These are phyloP conservation scores for Komagataella mondaviorum DNA, from an alignment of 805 yeast species.

Conservation along the genomic window DNA sequence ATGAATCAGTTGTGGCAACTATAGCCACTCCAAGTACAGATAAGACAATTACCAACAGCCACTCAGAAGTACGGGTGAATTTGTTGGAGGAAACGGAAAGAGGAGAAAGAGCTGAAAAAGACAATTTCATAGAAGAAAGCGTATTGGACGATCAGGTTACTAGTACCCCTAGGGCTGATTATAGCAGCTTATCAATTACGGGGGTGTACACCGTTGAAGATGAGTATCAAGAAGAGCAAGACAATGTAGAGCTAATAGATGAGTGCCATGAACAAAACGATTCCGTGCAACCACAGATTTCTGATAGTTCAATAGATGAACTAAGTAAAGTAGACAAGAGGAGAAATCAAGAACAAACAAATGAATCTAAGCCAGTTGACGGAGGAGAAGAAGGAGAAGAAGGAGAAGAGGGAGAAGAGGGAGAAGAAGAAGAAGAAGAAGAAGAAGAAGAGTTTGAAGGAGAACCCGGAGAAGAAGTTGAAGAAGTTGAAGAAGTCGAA, in stretches of 20 bases:
- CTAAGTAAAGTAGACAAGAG: background rate
- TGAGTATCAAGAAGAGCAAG: slow-evolving; percentile 2
- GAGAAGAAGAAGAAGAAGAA: background rate
- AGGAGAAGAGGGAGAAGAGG: background rate
- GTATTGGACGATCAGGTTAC: background rate
- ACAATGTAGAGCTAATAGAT: slow-evolving; percentile 1
- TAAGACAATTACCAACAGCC: background rate
- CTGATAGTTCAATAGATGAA: background rate
- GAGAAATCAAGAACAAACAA: slow-evolving; percentile 1
- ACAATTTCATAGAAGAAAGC: background rate
- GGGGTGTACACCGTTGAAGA: background rate
- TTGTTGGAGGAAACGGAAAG: background rate
- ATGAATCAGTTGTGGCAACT: background rate
- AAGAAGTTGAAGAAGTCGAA: slow-evolving; percentile 1
- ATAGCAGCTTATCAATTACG: background rate
- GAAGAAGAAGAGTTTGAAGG: background rate
- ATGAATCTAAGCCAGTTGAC: background rate
- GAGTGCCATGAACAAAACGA: background rate
- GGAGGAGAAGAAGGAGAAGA: background rate
- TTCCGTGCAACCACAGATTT: background rate
- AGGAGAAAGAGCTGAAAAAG: slow-evolving; percentile 3
- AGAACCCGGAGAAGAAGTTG: background rate
- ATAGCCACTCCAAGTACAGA: background rate
- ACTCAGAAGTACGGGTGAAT: background rate
- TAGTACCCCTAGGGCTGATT: background rate